These are phyloP conservation scores for Pilasporangium apinafurcum DNA, from an alignment of 352 stramenopile species.

Conservation along the genomic window DNA sequence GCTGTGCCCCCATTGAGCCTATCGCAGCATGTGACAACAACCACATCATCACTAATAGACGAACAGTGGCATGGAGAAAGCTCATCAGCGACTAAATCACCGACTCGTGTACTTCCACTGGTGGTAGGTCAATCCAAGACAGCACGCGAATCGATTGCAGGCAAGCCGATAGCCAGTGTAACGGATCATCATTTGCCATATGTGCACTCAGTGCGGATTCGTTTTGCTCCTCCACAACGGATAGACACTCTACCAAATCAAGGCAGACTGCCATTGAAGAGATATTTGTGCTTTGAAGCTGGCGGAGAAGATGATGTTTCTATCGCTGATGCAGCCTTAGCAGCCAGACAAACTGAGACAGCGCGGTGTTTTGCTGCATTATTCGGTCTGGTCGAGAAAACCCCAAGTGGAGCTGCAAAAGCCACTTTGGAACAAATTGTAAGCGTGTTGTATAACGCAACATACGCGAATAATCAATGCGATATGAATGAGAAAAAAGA, in stretches of 20 bases:
- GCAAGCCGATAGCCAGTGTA: background rate
- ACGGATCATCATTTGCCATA: background rate
- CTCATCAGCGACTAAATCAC: too few species aligned
- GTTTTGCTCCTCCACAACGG: conserved; percentile 15
- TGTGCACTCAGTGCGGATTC: conserved; percentile 14
- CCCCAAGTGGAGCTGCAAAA: conserved; percentile 13
- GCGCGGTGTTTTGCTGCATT: conserved; percentile 25
- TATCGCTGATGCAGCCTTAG: conserved; percentile 63
- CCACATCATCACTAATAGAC: too few species aligned
- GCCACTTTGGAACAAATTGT: conserved; percentile 17
- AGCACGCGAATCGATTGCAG: too few species aligned
- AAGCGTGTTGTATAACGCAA: conserved; percentile 8
- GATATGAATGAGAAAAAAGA: background rate
- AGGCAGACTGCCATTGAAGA: background rate
- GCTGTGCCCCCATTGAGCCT: too few species aligned
- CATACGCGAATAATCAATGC: conserved; percentile 3
- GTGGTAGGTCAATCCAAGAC: too few species aligned
- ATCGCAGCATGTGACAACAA: too few species aligned
- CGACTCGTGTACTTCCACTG: too few species aligned
- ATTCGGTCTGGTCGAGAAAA: conserved; percentile 13
- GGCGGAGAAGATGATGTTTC: conserved; percentile 56
- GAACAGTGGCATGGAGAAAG: too few species aligned
- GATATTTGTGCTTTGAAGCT: background rate
- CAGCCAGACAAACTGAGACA: conserved; percentile 12
- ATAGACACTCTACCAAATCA: background rate